Percentiles rank a stretch among this genome's conserved stretches.
Evolutionary conservation across 2,329 filamentous ascomycete genomes (phyloP).

Genomic region (Diaporthe batatas): DNA sequence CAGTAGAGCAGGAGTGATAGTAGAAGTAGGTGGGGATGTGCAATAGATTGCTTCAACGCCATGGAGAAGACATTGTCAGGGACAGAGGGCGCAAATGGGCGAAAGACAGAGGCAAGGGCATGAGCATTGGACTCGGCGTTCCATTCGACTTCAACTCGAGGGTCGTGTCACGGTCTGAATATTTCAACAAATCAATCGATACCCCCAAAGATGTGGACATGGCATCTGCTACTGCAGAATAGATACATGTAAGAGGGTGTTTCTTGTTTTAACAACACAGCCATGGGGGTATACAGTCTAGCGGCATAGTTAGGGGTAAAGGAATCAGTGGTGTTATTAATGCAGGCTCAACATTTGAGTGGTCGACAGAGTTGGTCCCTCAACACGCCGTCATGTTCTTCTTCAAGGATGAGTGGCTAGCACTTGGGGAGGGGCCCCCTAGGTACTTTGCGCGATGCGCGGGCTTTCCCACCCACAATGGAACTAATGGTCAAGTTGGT

Average conservation of each 20-base stretch:
- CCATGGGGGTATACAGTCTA: not conserved
- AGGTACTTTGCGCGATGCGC: too few relatives aligned
- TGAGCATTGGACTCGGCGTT: constrained; percentile 33
- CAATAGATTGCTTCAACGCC: constrained; percentile 31
- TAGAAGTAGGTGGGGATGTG: not conserved
- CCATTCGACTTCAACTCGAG: constrained; percentile 41
- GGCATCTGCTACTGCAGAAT: not conserved
- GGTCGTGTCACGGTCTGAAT: constrained; percentile 33
- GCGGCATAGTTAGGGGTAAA: not conserved
- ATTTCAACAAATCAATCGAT: constrained; percentile 38
- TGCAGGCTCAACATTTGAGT: constrained; percentile 20
- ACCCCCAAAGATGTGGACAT: constrained; percentile 30
- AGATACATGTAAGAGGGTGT: constrained; percentile 24
- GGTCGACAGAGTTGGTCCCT: not conserved
- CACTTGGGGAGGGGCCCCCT: too few relatives aligned
- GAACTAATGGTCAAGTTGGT: not conserved
- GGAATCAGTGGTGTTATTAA: not conserved
- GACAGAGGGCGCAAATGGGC: not conserved
- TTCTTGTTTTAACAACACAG: constrained; percentile 33
- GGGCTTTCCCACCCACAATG: not conserved
- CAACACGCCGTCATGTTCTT: not conserved
- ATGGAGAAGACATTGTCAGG: not conserved
- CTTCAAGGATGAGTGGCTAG: not conserved
- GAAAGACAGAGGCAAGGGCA: not conserved
- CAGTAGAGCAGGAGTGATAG: not conserved